Evolutionary conservation across 1,284 basidiomycete genomes (phyloP), one percentile per base, ranked within the genome.

Genomic region (Ganoderma lucidum): DNA sequence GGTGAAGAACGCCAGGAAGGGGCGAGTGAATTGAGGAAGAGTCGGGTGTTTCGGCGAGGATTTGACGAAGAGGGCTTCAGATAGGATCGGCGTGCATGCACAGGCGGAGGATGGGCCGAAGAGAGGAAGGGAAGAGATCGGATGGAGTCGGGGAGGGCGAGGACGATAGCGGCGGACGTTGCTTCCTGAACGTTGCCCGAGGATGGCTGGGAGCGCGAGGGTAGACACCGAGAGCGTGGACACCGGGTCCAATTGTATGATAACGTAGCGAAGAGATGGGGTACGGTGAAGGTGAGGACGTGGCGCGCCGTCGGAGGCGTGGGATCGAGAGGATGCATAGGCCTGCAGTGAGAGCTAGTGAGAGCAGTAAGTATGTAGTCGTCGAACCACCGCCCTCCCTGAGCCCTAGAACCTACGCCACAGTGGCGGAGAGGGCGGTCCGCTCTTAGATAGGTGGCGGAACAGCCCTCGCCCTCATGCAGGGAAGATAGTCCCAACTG

Each of bases 41-140:
- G 56, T 59, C 56, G 56, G 56, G 35, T 39, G 32, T n/a, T 35
- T 59, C 56, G 56, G 56, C 19, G 17, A 59, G 17, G 15, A 19
- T 58, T 35, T 19, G 55, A 37, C 30, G 17, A 58, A 12, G 56
- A 12, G 23, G 23, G 9, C 48, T 51, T 12, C 1, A 51, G 23
- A 51, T 51, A 28, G n/a, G 23, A 51, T 51, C 48, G 48, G 32
- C 28, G 6, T 30, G 28, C 12, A 23, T 23, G 23, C 5, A 32
- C 30, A 32, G 53, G n/a, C 51, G 51, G 51, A 53, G 2, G 51
- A 19, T 45, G 15, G 44, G 0, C 44, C 51, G 51, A 53, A 14
- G 51, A 23, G 12, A 17, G 15, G 30, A 37, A 37, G 35, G 55
- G 55, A 32, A 58, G 35, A 8, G 17, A 0, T 59, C 35, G 32